Base-by-base conservation (phyloP, 495 filamentous ascomycete genomes). In the Trichoderma gamsii region DNA sequence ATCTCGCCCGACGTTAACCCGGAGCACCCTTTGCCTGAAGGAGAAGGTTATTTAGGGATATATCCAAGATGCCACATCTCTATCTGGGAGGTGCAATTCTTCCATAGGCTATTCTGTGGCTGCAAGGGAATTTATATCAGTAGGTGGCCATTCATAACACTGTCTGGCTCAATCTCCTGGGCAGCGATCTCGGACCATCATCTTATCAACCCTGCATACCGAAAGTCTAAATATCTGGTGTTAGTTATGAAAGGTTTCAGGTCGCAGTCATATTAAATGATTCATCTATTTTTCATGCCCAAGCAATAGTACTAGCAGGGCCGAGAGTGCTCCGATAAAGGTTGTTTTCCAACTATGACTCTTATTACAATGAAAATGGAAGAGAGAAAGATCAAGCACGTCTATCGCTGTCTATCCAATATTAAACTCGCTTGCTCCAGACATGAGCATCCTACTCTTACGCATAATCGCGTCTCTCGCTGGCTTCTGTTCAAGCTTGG, bases 361-460 rank as follows among this genome's bases (percentile, higher is more conserved):
- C 44, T 38, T 49, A 49, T 11, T 5, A 12, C 21, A 59, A 23
- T 9, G 0, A 21, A 27, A 59, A 3, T 12, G 51, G 12, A 27
- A 29, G 56, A 4, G 29, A 61, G 27, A 61, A 25, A 32, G 3
- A 11, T 21, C 16, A 52, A 23, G 21, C 21, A 21, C 49, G 27
- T 29, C 16, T 32, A 61, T 61, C 56, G 56, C 65, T 66, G 96
- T 5, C 92, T 66, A 97, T 5, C 92, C 92, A 73, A 97, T 85
- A 78, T 97, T 97, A 75, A 97, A 97, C 78, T 97, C 93, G 72
- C 83, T 87, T 15, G 91, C 88, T 32, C 83, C 83, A 72, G 86
- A 83, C 86, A 91, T 90, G 41, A 89, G 82, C 76, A 87, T 83
- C 80, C 81, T 89, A 86, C 93, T 90, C 86, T 95, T 95, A 78